Conservation (phyloP, 2,329 filamentous ascomycete species). For the Pseudopyricularia cyperi region DNA sequence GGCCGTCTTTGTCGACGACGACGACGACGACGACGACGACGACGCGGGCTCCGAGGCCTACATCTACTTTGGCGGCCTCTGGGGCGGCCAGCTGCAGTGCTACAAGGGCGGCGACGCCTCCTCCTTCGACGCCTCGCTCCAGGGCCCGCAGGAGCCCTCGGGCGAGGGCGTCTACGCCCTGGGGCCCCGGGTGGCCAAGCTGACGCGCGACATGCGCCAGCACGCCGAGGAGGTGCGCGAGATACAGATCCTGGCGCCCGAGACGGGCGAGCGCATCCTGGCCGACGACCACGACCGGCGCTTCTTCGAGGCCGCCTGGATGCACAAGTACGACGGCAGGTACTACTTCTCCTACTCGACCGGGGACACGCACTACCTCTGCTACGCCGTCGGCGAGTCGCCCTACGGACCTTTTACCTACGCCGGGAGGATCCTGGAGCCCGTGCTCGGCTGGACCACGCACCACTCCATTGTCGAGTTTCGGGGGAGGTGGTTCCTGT, state of each 20-base stretch:
- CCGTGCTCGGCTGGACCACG: slow-evolving; percentile 69
- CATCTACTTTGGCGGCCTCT: slow-evolving; percentile 67
- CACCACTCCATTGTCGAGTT: slow-evolving; percentile 71
- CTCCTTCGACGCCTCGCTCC: slow-evolving; percentile 40
- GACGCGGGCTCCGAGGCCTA: slow-evolving; percentile 55
- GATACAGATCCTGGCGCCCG: slow-evolving; percentile 49
- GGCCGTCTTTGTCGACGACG: slow-evolving; percentile 58
- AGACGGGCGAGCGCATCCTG: slow-evolving; percentile 42
- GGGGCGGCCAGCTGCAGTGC: slow-evolving; percentile 72
- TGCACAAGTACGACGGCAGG: slow-evolving; percentile 56
- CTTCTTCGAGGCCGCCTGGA: slow-evolving; percentile 73
- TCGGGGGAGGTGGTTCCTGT: slow-evolving; percentile 57
- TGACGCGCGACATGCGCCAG: slow-evolving; percentile 52
- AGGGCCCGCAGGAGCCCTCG: slow-evolving; percentile 44
- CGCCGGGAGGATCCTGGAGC: slow-evolving; percentile 57
- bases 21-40: slow-evolving; percentile 53
- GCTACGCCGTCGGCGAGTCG: slow-evolving; percentile 50
- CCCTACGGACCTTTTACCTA: slow-evolving; percentile 65
- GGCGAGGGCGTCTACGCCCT: slow-evolving; percentile 45
- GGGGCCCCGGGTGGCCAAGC: slow-evolving; percentile 50
- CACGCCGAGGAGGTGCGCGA: slow-evolving; percentile 45
- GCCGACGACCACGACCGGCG: slow-evolving; percentile 60
- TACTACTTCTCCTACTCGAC: slow-evolving; percentile 74
- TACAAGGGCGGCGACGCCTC: slow-evolving; percentile 41
- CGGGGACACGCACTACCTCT: slow-evolving; percentile 64